Evolutionary conservation across 768 basidiomycete species (phyloP), one percentile per base, ranked within the genome.

Genomic region (Suillus fuscotomentosus): DNA sequence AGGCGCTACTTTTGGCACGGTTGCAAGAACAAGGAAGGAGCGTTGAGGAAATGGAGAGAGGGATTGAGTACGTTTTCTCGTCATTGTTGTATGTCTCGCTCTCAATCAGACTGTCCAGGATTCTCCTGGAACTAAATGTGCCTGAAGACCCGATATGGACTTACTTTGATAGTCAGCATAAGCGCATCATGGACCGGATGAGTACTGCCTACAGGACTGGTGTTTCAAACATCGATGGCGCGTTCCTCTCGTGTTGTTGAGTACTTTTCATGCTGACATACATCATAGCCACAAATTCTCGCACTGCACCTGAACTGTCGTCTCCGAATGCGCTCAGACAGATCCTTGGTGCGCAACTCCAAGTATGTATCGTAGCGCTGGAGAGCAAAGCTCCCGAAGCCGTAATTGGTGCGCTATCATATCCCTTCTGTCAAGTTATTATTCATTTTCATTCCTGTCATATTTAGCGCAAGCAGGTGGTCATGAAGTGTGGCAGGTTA

Each of bases 1-100:
- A 88, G 67, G 86, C 82, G 57, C 85, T 88, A 34, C 82, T 99
- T 20, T 76, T 90, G 62, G 82, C 83, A n/a, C 88, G 94, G 70
- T 76, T 99, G 53, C 88, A 92, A 74, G 94, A 98, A 69, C 84
- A 90, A 4, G 83, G 79, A 60, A 84, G 93, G 59, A 88, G 85
- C 54, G 83, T 95, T 5, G 97, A 99, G 67, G 97, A 99, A 68
- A 95, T 97, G 65, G 96, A 98, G 78, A 95, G 93, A 80, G 97
- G 93, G 2, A 91, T 99, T 62, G 96, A 99, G 97, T 95, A 70
- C 69, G 89, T 78, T 1, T 10, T 8, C 4, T 56, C 27, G 45
- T 34, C 59, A 20, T 24, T 51, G 22, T 63, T 60, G 36, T 34
- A 7, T 48, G 45, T 15, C 57, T 41, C 24, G 53, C 13, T 60